phyloP scores from a whole-genome alignment of 768 basidiomycete genomes.

The Kwoniella mangroviensis region DNA sequence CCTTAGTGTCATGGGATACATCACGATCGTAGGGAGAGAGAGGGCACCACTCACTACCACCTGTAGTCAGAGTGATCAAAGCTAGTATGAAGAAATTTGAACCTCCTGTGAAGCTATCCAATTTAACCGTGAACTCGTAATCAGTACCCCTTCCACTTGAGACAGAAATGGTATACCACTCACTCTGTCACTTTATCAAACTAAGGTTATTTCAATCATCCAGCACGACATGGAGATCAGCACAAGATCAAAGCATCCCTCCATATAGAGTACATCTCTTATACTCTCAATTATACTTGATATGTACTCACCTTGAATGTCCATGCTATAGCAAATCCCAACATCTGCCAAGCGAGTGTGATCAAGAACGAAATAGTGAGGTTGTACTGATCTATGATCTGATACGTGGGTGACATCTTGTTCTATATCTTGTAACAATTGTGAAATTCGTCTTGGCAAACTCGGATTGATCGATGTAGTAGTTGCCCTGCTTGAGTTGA shows the following conservation, averaged over 20 bases:
- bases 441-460: no score
- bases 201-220: slow-evolving; percentile 41
- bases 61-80: slow-evolving; percentile 67
- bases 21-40: neutral
- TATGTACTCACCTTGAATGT: slow-evolving; percentile 61
- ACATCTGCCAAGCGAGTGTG: slow-evolving; percentile 63
- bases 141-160: no score
- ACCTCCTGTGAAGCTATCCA: slow-evolving; percentile 57
- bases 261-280: no score
- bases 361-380: slow-evolving; percentile 50
- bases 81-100: slow-evolving; percentile 73
- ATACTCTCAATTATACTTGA: neutral
- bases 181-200: slow-evolving; percentile 76
- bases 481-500: no score
- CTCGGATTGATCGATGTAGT: no score
- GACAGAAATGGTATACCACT: no score
- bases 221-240: neutral
- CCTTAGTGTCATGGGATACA: neutral
- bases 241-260: neutral
- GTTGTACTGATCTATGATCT: slow-evolving; percentile 49
- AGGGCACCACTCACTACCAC: slow-evolving; percentile 60
- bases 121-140: neutral
- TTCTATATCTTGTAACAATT: neutral
- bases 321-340: slow-evolving; percentile 71
- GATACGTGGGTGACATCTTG: slow-evolving; percentile 23